Percentiles rank a stretch among this genome's conserved stretches.
Conservation (phyloP, 202 grass and related monocot genomes). For the Carex arenaria region DNA sequence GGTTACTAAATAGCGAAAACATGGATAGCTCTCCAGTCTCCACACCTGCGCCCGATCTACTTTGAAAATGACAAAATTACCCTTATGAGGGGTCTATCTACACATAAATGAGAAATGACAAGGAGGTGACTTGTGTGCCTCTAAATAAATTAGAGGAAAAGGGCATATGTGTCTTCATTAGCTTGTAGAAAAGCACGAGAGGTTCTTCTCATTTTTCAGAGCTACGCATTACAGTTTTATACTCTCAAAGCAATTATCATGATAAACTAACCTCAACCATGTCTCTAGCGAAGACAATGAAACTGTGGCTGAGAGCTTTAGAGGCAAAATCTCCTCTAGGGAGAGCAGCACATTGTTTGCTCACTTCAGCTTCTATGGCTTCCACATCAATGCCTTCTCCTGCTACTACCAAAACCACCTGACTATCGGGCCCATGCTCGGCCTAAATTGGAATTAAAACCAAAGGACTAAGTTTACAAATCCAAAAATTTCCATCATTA, state of each 20-base stretch:
- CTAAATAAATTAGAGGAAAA: background rate
- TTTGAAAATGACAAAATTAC: background rate
- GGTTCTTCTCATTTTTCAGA: background rate
- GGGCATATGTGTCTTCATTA: background rate
- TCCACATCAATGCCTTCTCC: constrained; percentile 67
- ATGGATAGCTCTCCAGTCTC: too few relatives aligned
- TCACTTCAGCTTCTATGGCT: constrained; percentile 76
- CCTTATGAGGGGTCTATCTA: background rate
- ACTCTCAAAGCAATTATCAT: background rate
- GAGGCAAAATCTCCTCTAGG: constrained; percentile 95
- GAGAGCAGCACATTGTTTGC: constrained; percentile 76
- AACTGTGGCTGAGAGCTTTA: constrained; percentile 90
- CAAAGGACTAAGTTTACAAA: background rate
- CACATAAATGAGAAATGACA: background rate
- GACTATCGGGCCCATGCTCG: constrained; percentile 97
- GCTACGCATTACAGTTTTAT: background rate
- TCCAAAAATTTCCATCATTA: background rate
- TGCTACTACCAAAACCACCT: constrained; percentile 81
- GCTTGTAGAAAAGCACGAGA: background rate
- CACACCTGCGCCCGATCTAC: background rate
- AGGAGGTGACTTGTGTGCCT: background rate
- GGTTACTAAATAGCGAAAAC: too few relatives aligned
- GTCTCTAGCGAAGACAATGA: constrained; percentile 73
- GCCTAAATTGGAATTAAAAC: constrained; percentile 42
- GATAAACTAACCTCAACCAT: constrained; percentile 66